These are phyloP conservation scores for Aspergillus sergii DNA, from an alignment of 2,329 filamentous ascomycete genomes.

Conservation along the genomic window DNA sequence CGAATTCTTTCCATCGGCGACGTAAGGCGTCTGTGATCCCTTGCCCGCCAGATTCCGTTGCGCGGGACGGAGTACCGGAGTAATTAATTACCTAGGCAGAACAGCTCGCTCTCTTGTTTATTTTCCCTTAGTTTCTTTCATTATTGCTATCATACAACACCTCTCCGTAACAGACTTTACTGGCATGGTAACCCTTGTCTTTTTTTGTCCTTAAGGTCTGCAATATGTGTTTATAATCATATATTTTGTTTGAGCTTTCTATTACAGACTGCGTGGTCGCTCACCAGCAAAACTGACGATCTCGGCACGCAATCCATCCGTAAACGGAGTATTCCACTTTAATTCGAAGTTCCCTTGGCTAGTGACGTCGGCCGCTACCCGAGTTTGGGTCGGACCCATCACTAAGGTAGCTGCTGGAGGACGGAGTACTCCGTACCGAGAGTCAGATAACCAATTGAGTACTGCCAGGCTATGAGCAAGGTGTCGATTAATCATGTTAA, in stretches of 20 bases:
- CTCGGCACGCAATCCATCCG: slow-evolving; percentile 17
- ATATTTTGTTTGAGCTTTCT: neutral
- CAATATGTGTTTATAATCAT: neutral
- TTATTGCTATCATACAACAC: neutral
- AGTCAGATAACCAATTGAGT: neutral
- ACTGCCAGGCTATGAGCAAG: neutral
- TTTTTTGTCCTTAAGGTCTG: neutral
- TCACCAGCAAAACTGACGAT: slow-evolving; percentile 9
- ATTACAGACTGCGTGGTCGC: neutral
- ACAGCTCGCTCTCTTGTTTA: neutral
- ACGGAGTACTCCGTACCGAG: neutral
- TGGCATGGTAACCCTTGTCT: neutral
- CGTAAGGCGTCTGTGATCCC: slow-evolving; percentile 7
- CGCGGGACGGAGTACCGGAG: slow-evolving; percentile 17
- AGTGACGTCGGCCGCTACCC: slow-evolving; percentile 36
- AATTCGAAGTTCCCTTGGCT: slow-evolving; percentile 11
- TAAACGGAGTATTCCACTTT: slow-evolving; percentile 13
- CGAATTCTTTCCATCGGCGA: slow-evolving; percentile 18
- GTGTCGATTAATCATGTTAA: neutral
- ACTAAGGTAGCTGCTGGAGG: neutral
- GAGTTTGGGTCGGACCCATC: slow-evolving; percentile 1
- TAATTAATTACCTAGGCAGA: slow-evolving; percentile 5
- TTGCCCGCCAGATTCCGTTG: slow-evolving; percentile 22
- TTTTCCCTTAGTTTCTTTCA: neutral
- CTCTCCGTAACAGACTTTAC: neutral